Conservation (phyloP, 768 basidiomycete genomes). For the Botryobasidium botryosum region DNA sequence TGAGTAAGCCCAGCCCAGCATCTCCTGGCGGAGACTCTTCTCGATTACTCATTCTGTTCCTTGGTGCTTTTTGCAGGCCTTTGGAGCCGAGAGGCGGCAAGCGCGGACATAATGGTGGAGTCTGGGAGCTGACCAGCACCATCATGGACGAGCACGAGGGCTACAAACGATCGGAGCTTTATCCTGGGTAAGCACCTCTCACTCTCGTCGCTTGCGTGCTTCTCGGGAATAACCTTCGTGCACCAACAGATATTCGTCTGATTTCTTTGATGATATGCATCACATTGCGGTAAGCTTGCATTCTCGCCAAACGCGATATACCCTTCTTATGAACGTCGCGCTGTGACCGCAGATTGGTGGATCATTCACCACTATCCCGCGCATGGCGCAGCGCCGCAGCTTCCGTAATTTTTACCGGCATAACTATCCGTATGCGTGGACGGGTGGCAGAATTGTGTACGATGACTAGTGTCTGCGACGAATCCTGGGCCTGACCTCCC, state of each 20-base stretch:
- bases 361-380: slow-evolving; percentile 73
- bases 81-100: slow-evolving; percentile 33
- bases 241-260: slow-evolving; percentile 47
- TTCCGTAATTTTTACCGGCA: slow-evolving; percentile 86
- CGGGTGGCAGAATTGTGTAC: slow-evolving; percentile 54
- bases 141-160: slow-evolving; percentile 53
- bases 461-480: too few species aligned
- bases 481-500: too few species aligned
- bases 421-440: slow-evolving; percentile 82
- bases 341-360: slow-evolving; percentile 53
- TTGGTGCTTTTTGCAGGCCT: slow-evolving; percentile 1
- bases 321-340: too few species aligned
- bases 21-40: neutral
- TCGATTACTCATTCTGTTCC: neutral
- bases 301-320: neutral
- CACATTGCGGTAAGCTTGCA: slow-evolving; percentile 58
- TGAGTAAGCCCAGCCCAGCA: slow-evolving; percentile 40
- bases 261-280: slow-evolving; percentile 85
- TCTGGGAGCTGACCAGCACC: slow-evolving; percentile 98
- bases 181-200: slow-evolving; percentile 52
- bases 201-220: neutral
- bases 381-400: slow-evolving; percentile 55
- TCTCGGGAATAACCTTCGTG: neutral
- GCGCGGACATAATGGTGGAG: slow-evolving; percentile 64
- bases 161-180: slow-evolving; percentile 55